Evolutionary conservation across 768 basidiomycete species (phyloP).

Genomic region (Rhodotorula diobovata): DNA sequence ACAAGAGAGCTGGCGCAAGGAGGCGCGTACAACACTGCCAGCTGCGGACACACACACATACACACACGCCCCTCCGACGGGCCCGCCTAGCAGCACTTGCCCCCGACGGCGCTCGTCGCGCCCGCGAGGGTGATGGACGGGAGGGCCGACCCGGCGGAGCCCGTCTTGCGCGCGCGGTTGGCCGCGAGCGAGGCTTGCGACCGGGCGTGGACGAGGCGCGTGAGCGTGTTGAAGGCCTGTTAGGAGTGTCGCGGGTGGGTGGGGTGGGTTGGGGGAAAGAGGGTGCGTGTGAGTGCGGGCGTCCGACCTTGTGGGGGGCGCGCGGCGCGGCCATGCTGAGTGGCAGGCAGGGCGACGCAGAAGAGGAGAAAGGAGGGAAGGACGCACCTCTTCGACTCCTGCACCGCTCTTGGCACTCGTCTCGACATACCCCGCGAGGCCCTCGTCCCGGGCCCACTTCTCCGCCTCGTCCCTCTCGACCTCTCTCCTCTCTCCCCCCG

Average conservation of each 20-base stretch:
- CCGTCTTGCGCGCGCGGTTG: slow-evolving; percentile 4
- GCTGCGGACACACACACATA: too few species aligned
- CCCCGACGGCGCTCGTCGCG: not conserved
- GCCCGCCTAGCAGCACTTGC: slow-evolving; percentile 4
- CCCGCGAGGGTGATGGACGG: not conserved
- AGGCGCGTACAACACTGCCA: too few species aligned
- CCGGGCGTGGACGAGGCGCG: slow-evolving; percentile 18
- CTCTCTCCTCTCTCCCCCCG: slow-evolving; percentile 25
- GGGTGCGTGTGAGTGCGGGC: not conserved
- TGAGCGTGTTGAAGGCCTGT: slow-evolving; percentile 33
- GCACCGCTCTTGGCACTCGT: slow-evolving; percentile 39
- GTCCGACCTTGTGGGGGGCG: too few species aligned
- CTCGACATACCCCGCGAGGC: slow-evolving; percentile 40
- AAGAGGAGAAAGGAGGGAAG: not conserved
- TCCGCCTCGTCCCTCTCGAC: slow-evolving; percentile 28
- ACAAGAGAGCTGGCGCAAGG: too few species aligned
- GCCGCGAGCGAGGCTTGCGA: slow-evolving; percentile 14
- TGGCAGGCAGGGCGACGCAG: not conserved
- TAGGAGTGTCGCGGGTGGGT: not conserved
- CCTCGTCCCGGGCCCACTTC: slow-evolving; percentile 36
- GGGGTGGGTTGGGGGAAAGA: too few species aligned
- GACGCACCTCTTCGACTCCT: slow-evolving; percentile 39
- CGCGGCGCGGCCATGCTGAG: too few species aligned
- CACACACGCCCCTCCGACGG: too few species aligned
- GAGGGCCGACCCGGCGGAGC: not conserved